phyloP scores from a whole-genome alignment of 2,329 filamentous ascomycete genomes.

The Sporothrix variecibatus region DNA sequence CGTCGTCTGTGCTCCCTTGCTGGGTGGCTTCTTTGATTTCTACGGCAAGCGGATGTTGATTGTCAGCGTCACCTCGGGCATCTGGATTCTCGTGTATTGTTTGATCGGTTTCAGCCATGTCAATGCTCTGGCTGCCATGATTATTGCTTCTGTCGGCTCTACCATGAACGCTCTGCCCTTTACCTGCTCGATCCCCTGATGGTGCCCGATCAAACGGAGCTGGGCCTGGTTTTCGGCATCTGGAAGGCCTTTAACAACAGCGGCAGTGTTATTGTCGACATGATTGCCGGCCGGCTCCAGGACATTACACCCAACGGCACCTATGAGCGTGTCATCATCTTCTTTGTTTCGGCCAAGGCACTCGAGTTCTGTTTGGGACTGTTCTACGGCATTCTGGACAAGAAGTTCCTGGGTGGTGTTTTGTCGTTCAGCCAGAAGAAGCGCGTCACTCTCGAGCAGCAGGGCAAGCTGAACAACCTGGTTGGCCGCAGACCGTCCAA shows the following conservation, averaged over 20 bases:
- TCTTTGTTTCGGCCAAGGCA: conserved; percentile 35
- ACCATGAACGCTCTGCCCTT: conserved; percentile 37
- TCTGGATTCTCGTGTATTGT: conserved; percentile 35
- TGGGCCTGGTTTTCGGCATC: conserved; percentile 35
- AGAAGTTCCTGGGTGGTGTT: conserved; percentile 28
- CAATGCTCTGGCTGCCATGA: conserved; percentile 34
- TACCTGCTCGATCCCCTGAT: conserved; percentile 34
- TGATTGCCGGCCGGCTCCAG: conserved; percentile 36
- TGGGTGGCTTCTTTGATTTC: conserved; percentile 34
- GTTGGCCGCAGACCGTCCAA: conserved; percentile 29
- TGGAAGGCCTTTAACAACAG: conserved; percentile 38
- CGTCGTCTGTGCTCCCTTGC: conserved; percentile 33
- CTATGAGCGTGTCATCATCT: conserved; percentile 34
- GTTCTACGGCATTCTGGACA: conserved; percentile 33
- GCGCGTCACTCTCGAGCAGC: conserved; percentile 29
- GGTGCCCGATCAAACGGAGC: conserved; percentile 32
- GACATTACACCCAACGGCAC: conserved; percentile 34
- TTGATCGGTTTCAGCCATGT: conserved; percentile 34
- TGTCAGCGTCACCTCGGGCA: conserved; percentile 34
- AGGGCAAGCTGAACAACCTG: conserved; percentile 28
- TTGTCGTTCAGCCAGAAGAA: conserved; percentile 32
- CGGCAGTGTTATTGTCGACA: conserved; percentile 36
- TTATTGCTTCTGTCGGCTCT: conserved; percentile 34
- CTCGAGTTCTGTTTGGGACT: conserved; percentile 36
- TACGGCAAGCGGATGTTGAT: conserved; percentile 35